Percentiles rank a stretch among this genome's conserved stretches.
phyloP scores from a whole-genome alignment of 129 eudicot genomes.

The Gnaphalium uliginosum region DNA sequence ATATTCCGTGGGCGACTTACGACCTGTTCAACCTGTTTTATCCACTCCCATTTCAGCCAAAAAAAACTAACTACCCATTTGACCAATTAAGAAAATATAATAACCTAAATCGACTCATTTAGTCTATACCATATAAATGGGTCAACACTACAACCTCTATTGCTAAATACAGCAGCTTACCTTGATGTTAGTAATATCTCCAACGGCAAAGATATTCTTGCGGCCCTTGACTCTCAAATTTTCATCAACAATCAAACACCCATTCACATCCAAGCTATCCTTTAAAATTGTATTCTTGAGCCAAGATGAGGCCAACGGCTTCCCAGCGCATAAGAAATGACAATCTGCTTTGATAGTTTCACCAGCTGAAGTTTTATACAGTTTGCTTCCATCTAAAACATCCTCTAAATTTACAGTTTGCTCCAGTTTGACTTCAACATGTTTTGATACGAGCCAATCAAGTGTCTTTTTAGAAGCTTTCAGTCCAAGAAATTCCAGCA shows the following conservation, averaged over 20 bases:
- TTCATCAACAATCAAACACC: slow-evolving; percentile 68
- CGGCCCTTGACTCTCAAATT: slow-evolving; percentile 61
- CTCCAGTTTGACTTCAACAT: slow-evolving; percentile 66
- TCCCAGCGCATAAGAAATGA: slow-evolving; percentile 75
- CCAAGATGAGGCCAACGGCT: slow-evolving; percentile 72
- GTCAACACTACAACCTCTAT: background rate
- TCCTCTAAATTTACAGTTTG: slow-evolving; percentile 57
- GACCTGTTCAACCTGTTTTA: background rate
- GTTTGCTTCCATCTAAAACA: slow-evolving; percentile 45
- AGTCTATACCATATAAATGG: background rate
- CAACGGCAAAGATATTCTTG: slow-evolving; percentile 69
- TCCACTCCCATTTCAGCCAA: background rate
- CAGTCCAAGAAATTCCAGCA: slow-evolving; percentile 78
- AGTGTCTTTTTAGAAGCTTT: slow-evolving; percentile 74
- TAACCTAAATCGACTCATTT: background rate
- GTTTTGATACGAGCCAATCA: slow-evolving; percentile 66
- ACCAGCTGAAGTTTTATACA: slow-evolving; percentile 60
- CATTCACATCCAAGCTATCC: slow-evolving; percentile 52
- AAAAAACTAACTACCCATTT: background rate
- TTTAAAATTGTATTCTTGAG: slow-evolving; percentile 50
- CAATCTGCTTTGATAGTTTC: slow-evolving; percentile 71
- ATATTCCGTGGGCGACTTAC: background rate
- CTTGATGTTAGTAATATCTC: slow-evolving; percentile 83
- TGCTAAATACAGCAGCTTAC: slow-evolving; percentile 30
- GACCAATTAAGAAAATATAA: background rate